Conservation (phyloP, 2,329 filamentous ascomycete genomes). For the Exophiala phaeomuriformis region DNA sequence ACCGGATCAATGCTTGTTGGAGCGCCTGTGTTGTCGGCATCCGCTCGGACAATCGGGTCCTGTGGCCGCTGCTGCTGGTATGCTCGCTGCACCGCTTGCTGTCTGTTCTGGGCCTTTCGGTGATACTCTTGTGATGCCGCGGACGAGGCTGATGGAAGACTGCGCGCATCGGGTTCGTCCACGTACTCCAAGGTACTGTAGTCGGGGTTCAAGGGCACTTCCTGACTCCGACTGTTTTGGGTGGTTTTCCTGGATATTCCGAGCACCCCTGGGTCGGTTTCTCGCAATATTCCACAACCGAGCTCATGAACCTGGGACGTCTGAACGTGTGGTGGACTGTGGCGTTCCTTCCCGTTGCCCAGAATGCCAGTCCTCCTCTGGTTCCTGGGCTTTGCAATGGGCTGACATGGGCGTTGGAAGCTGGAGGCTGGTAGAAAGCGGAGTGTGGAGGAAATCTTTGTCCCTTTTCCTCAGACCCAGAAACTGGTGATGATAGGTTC, state of each 20-base stretch:
- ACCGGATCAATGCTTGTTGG: neutral
- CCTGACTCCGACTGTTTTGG: neutral
- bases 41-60: constrained; percentile 2
- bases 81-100: constrained; percentile 3
- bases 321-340: neutral
- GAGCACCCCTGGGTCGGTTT: neutral
- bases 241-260: neutral
- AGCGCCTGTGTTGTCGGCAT: neutral
- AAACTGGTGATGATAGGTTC: neutral
- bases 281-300: neutral
- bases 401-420: neutral
- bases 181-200: constrained; percentile 20
- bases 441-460: constrained; percentile 15
- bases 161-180: constrained; percentile 2
- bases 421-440: constrained; percentile 13
- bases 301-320: constrained; percentile 5
- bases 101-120: constrained; percentile 1
- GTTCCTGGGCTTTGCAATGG: constrained; percentile 1
- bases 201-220: constrained; percentile 14
- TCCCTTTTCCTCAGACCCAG: constrained; percentile 13
- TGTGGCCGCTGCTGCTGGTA: neutral
- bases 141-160: constrained; percentile 3
- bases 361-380: neutral
- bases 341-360: neutral
- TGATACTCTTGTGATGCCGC: constrained; percentile 4